These are phyloP conservation scores for Alternaria panax DNA, from an alignment of 2,329 filamentous ascomycete genomes.

Conservation along the genomic window DNA sequence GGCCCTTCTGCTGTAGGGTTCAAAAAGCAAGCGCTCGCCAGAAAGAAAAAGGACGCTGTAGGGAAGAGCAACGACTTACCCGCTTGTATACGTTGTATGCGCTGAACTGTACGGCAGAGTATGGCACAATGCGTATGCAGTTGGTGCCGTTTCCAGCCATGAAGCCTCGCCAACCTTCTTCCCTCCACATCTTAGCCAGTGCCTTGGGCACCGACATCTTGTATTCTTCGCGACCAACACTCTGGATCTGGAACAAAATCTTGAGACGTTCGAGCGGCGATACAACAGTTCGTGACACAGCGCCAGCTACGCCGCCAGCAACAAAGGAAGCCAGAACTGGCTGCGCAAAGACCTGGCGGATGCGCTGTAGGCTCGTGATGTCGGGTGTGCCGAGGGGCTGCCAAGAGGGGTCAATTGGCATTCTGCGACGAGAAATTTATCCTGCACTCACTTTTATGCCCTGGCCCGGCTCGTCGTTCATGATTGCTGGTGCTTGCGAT, in stretches of 20 bases:
- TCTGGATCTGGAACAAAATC: slow-evolving; percentile 97
- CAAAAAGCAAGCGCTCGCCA: slow-evolving; percentile 7
- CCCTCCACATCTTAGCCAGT: slow-evolving; percentile 91
- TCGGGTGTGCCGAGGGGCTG: slow-evolving; percentile 28
- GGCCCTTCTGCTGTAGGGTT: not conserved
- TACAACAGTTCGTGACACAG: slow-evolving; percentile 96
- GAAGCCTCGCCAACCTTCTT: slow-evolving; percentile 96
- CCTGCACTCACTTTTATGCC: slow-evolving; percentile 35
- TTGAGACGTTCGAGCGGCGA: slow-evolving; percentile 95
- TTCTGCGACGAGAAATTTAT: not conserved
- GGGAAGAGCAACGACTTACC: slow-evolving; percentile 60
- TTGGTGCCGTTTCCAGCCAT: slow-evolving; percentile 99
- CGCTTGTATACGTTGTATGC: slow-evolving; percentile 97
- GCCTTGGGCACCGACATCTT: slow-evolving; percentile 90
- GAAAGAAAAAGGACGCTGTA: not conserved
- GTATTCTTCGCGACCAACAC: slow-evolving; percentile 87
- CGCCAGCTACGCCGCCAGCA: slow-evolving; percentile 90
- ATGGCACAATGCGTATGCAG: slow-evolving; percentile 96
- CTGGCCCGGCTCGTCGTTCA: slow-evolving; percentile 27
- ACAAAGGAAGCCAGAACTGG: slow-evolving; percentile 91
- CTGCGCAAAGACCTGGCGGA: slow-evolving; percentile 66
- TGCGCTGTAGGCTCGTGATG: slow-evolving; percentile 33
- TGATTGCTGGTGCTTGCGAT: slow-evolving; percentile 27
- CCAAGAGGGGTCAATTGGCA: slow-evolving; percentile 23
- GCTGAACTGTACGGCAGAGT: slow-evolving; percentile 97